Evolutionary conservation across 2,329 filamentous ascomycete genomes (phyloP).

Genomic region (Xylariales sp.): DNA sequence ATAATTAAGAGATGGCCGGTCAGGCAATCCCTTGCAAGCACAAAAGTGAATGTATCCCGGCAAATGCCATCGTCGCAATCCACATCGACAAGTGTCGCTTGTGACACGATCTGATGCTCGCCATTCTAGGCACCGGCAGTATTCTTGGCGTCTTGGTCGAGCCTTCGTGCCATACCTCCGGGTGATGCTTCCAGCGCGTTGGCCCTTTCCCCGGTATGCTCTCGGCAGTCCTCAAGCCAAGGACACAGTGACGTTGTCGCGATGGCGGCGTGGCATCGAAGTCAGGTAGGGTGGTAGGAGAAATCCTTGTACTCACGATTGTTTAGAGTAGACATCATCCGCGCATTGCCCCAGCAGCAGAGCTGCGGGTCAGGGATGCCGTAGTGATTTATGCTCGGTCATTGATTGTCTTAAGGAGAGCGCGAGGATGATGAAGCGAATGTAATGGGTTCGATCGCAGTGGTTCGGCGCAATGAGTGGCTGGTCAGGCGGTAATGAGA

Average conservation of each 20-base stretch:
- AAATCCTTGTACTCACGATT: slow-evolving; percentile 9
- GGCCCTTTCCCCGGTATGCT: background rate
- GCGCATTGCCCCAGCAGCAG: slow-evolving; percentile 2
- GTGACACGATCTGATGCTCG: too few species aligned
- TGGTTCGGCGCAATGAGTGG: background rate
- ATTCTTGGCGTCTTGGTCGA: too few species aligned
- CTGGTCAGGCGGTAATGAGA: background rate
- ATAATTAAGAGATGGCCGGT: too few species aligned
- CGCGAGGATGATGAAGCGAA: background rate
- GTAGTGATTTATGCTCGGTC: slow-evolving; percentile 2
- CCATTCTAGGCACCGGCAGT: too few species aligned
- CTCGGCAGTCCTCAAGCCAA: background rate
- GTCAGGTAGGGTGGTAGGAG: slow-evolving; percentile 2
- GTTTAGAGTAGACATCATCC: slow-evolving; percentile 4
- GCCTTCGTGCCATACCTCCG: too few species aligned
- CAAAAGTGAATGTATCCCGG: too few species aligned
- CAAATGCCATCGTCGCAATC: too few species aligned
- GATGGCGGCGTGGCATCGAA: background rate
- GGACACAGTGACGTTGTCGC: background rate
- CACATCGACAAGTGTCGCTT: too few species aligned
- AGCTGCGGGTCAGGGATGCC: slow-evolving; percentile 6
- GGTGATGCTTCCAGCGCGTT: background rate
- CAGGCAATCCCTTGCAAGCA: too few species aligned
- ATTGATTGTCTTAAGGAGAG: slow-evolving; percentile 1
- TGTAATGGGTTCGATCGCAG: background rate